Conservation (phyloP, 2,329 filamentous ascomycete genomes). For the Stagonosporopsis cucurbitacearum region DNA sequence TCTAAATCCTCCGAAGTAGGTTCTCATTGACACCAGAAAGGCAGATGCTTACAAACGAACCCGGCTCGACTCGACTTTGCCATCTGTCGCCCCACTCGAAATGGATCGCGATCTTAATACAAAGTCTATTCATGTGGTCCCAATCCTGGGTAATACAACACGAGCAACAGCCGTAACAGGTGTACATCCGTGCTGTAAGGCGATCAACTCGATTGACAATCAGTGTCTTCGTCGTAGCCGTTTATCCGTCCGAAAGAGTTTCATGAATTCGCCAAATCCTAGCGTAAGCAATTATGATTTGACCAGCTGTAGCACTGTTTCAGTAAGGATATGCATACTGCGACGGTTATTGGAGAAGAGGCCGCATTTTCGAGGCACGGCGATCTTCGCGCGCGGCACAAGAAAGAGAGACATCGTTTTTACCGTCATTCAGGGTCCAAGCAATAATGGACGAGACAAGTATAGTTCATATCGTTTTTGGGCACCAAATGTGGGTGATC, state of each 20-base stretch:
- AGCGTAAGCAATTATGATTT: not conserved
- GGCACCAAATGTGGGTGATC: conserved; percentile 1
- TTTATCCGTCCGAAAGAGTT: conserved; percentile 3
- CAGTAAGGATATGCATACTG: conserved; percentile 1
- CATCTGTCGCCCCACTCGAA: not conserved
- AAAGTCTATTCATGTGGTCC: not conserved
- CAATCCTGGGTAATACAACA: conserved; percentile 5
- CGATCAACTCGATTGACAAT: conserved; percentile 5
- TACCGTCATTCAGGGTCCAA: conserved; percentile 17
- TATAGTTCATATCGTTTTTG: conserved; percentile 3
- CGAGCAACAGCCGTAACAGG: not conserved
- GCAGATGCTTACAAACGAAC: not conserved
- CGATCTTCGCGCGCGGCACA: conserved; percentile 10
- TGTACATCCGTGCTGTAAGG: conserved; percentile 7
- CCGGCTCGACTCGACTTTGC: conserved; percentile 4
- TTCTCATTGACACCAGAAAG: not conserved
- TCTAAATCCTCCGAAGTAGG: too few species aligned
- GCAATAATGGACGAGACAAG: conserved; percentile 8
- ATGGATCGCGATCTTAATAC: conserved; percentile 6
- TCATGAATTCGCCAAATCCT: not conserved
- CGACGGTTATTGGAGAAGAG: conserved; percentile 5
- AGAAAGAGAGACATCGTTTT: conserved; percentile 11
- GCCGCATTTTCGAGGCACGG: conserved; percentile 3
- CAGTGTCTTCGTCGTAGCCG: conserved; percentile 8
- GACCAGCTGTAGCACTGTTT: not conserved